Percentiles rank a stretch among this genome's conserved stretches.
Evolutionary conservation across 768 basidiomycete species (phyloP).

Genomic region (Rhodotorula kratochvilovae): DNA sequence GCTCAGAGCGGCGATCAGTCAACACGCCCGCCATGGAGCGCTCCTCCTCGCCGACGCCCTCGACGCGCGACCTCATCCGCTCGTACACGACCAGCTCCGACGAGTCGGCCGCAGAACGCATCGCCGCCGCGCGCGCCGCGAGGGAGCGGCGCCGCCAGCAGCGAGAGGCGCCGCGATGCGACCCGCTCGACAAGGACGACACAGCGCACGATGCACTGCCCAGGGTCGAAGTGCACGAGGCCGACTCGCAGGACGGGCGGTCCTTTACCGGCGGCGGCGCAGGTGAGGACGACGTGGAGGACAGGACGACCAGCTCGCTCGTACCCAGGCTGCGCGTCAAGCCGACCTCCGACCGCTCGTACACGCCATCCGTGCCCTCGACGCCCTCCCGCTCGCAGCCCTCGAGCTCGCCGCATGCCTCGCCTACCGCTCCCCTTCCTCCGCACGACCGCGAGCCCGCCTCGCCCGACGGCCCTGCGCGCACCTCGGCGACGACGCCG

Average conservation of each 20-base stretch:
- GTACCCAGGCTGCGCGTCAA: slow-evolving; percentile 16
- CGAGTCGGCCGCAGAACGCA: slow-evolving; percentile 10
- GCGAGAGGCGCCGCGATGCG: neutral
- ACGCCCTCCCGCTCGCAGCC: neutral
- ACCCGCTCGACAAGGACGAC: neutral
- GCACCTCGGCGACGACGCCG: neutral
- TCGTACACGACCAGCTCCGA: slow-evolving; percentile 19
- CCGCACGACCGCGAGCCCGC: neutral
- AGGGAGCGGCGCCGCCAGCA: slow-evolving; percentile 1
- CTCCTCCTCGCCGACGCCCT: neutral
- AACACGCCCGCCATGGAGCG: neutral
- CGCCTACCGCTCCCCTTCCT: neutral
- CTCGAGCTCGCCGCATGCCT: neutral
- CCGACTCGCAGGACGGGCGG: neutral
- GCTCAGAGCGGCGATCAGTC: neutral
- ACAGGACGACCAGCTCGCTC: neutral
- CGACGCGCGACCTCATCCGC: slow-evolving; percentile 9
- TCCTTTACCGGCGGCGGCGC: neutral
- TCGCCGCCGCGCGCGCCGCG: slow-evolving; percentile 19
- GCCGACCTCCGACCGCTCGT: slow-evolving; percentile 26
- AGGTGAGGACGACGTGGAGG: neutral
- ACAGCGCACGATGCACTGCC: neutral
- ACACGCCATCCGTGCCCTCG: slow-evolving; percentile 17
- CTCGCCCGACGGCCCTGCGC: fast-evolving
- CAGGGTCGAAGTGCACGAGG: neutral